Evolutionary conservation across 1,284 basidiomycete genomes (phyloP), one percentile per base, ranked within the genome.

Genomic region (Ganoderma multipileum): DNA sequence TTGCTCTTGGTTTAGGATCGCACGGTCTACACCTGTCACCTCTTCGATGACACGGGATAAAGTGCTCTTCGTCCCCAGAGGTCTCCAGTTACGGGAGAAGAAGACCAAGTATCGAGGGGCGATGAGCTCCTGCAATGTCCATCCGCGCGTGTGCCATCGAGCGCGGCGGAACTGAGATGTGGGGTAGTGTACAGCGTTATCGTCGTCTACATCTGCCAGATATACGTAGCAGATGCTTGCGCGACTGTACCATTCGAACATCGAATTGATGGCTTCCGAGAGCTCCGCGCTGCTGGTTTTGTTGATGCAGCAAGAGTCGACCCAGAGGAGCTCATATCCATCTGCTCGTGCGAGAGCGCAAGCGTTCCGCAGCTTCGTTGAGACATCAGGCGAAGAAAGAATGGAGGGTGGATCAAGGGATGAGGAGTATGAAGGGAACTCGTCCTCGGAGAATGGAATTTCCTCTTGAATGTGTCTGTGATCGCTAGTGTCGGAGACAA

Each of bases 281-380:
- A 65, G 62, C 33, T 61, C 64, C 6, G 47, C 67, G 41, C 70
- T 70, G 30, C 39, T 75, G 12, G 33, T 68, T 28, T 65, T 66
- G 38, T 59, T 62, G 11, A 68, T 62, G 55, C 63, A 67, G 26
- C 26, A 39, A 5, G 59, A 65, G 41, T 58, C 61, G 11, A 64
- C 28, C 67, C 69, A 66, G 16, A 66, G 60, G 63, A 66, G 67
- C 11, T 65, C 63, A 55, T 63, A 65, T 7, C 66, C 66, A 65
- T 64, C 44, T 65, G 65, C 14, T 23, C 62, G 33, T 50, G 59
- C 52, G 52, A 61, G 33, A 14, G 58, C 55, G 18, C 33, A 36
- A n/a, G 55, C 33, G 20, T 38, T 12, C 12, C 20, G 30, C 20
- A 38, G 18, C 55, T 58, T 58, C 36, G n/a, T 38, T 20, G 33